phyloP scores from a whole-genome alignment of 108 stramenopile genomes.

The Aurantiochytrium sp. region DNA sequence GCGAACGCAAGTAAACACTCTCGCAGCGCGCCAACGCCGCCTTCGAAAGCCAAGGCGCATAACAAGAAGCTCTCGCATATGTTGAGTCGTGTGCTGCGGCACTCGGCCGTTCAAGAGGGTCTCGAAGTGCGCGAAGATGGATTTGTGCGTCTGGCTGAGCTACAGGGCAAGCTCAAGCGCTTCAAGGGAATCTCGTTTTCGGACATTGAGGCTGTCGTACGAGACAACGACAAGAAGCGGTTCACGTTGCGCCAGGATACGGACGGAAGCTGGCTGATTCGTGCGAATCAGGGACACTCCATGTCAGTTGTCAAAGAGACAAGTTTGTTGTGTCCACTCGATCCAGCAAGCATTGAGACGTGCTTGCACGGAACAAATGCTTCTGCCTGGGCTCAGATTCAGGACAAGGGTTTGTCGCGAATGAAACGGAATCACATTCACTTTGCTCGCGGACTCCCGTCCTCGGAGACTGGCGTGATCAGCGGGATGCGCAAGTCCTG shows the following conservation, averaged over 20 bases:
- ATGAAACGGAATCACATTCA: slow-evolving; percentile 15
- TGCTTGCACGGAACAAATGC: not conserved
- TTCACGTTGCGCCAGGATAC: not conserved
- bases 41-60: not conserved
- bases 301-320: not conserved
- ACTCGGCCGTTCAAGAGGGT: not conserved
- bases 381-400: not conserved
- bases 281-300: not conserved
- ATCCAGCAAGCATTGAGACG: not conserved
- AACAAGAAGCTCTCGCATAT: not conserved
- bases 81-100: not conserved
- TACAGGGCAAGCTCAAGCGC: not conserved
- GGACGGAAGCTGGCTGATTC: not conserved
- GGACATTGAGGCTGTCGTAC: not conserved
- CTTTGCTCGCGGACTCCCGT: not conserved
- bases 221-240: not conserved
- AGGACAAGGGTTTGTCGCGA: not conserved
- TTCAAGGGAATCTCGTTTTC: not conserved
- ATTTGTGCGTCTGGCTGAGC: not conserved
- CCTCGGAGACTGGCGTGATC: not conserved
- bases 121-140: not conserved
- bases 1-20: too few species aligned
- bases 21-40: not conserved
- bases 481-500: slow-evolving; percentile 8
- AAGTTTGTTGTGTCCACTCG: not conserved